Conservation (phyloP, 352 stramenopile species). For the Pythium vanterpoolii region DNA sequence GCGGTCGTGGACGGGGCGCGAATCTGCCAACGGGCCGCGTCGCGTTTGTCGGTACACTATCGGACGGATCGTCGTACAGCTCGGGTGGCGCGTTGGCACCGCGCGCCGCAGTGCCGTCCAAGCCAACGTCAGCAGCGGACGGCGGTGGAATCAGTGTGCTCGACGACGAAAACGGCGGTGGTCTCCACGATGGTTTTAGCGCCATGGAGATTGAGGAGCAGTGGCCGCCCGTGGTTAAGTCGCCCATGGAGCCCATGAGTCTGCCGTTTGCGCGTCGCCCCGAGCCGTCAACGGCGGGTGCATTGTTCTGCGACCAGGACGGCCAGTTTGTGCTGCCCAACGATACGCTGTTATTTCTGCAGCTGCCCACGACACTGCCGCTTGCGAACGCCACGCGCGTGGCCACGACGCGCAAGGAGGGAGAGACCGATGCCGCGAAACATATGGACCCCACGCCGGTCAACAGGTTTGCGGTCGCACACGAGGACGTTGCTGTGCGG, state of each 20-base stretch:
- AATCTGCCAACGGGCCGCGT: conserved; percentile 65
- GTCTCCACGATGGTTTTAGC: conserved; percentile 43
- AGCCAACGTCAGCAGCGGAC: conserved; percentile 53
- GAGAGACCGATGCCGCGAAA: conserved; percentile 23
- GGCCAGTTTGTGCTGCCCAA: conserved; percentile 54
- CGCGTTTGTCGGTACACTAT: conserved; percentile 77
- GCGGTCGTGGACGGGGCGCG: conserved; percentile 46
- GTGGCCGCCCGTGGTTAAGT: conserved; percentile 80
- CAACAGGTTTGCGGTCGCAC: conserved; percentile 25
- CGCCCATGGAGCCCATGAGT: conserved; percentile 79
- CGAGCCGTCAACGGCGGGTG: conserved; percentile 54
- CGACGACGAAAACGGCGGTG: conserved; percentile 52
- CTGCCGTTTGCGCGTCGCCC: conserved; percentile 65
- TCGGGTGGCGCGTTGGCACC: conserved; percentile 33
- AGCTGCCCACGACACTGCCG: conserved; percentile 80
- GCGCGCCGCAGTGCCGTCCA: conserved; percentile 31
- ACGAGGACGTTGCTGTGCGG: conserved; percentile 6
- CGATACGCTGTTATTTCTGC: conserved; percentile 79
- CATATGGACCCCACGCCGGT: conserved; percentile 25
- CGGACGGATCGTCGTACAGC: conserved; percentile 76
- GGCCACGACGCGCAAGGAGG: conserved; percentile 2
- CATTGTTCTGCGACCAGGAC: conserved; percentile 59
- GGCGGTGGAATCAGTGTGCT: conserved; percentile 84
- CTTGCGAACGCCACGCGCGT: conserved; percentile 48
- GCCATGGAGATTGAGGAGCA: conserved; percentile 66